Evolutionary conservation across 345 rosid genomes (phyloP), one percentile per base, ranked within the genome.

Genomic region (Aquilaria yunnanensis): DNA sequence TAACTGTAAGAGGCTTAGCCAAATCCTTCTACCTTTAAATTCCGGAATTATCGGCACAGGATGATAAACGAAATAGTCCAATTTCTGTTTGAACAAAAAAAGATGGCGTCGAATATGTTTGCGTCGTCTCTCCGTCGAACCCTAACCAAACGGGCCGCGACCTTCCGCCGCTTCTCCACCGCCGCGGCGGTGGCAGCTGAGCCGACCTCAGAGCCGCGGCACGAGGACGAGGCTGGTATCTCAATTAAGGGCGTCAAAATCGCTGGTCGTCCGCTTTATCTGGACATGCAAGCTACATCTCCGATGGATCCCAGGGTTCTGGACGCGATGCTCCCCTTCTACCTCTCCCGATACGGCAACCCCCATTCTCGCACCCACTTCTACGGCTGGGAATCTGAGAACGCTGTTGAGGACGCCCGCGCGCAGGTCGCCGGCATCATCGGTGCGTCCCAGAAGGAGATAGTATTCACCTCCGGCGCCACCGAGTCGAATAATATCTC

Each of bases 351-450:
- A 23, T 94, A 74, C 57, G 97, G 97, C 0, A 94, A 90, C 67
- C 95, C 99, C 48, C 99, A 94, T 82, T 94, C 99, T 7, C 91
- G 99, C 5, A 90, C 99, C 52, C 97, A 94, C 71, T 83, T 90
- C 9, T 90, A 75, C 76, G 99, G 99, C 13, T 94, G 99, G 99
- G 99, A 94, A 70, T 92, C 99, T 1, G 97, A 94, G 59, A 71
- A 60, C 61, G 99, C 96, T 2, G 95, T 85, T 2, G 99, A 94
- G 64, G 69, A 83, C 2, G 92, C 99, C 13, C 89, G 97, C 51
- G 70, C 77, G 16, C 89, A 88, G 32, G 82, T 90, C 37, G 90
- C 97, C 9, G 76, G 75, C n/a, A 74, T 94, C 14, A 77, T 94
- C 66, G 84, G 84, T 29, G 96, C 97, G 16, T 88, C 97, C 11